These are phyloP conservation scores for Fraxinus greggii DNA, from an alignment of 305 asterid genomes.

Conservation along the genomic window DNA sequence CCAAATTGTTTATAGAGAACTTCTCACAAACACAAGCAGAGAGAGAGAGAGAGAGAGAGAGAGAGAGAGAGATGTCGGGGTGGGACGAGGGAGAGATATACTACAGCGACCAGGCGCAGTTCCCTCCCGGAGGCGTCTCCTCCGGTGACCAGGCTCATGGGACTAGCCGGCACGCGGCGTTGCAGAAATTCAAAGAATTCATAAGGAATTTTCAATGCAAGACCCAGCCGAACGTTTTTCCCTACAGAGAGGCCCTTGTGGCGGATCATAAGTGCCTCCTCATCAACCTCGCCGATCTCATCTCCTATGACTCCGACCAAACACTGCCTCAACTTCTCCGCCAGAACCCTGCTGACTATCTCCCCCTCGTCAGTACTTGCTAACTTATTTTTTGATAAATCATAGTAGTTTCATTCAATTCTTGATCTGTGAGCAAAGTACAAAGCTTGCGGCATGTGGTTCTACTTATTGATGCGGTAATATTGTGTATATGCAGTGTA, in stretches of 20 bases:
- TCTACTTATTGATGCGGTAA: neutral
- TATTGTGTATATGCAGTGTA: neutral
- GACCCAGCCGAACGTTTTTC: conserved; percentile 80
- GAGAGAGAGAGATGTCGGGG: conserved; percentile 51
- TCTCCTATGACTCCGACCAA: conserved; percentile 82
- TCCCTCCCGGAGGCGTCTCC: conserved; percentile 52
- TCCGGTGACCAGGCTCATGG: conserved; percentile 46
- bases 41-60: neutral
- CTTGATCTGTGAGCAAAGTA: neutral
- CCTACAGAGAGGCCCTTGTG: conserved; percentile 86
- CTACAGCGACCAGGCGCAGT: conserved; percentile 97
- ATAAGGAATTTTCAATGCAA: conserved; percentile 77
- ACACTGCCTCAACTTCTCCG: conserved; percentile 80
- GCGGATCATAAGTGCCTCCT: conserved; percentile 74
- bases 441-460: neutral
- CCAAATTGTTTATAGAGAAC: conserved; percentile 28
- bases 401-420: neutral
- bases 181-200: conserved; percentile 87
- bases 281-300: conserved; percentile 77
- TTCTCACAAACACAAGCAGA: conserved; percentile 2
- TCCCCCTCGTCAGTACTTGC: conserved; percentile 63
- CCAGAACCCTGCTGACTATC: conserved; percentile 81
- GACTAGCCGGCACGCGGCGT: conserved; percentile 66
- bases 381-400: neutral
- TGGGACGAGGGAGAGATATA: conserved; percentile 90